These are phyloP conservation scores for Astrothelium macrocarpum DNA, from an alignment of 495 filamentous ascomycete species.

Conservation along the genomic window DNA sequence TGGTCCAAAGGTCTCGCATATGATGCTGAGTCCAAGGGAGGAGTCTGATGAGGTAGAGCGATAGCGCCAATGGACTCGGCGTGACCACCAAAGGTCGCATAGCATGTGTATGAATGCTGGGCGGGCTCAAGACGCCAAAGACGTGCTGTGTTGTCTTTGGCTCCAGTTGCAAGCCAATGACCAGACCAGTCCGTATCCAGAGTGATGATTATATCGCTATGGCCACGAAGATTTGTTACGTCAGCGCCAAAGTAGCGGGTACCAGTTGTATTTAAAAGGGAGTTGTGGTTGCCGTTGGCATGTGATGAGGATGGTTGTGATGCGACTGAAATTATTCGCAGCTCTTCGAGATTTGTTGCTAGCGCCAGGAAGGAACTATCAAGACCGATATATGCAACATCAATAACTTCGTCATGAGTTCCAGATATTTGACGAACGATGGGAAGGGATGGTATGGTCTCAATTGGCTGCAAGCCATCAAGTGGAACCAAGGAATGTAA, in stretches of 20 bases:
- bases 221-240: slow-evolving; percentile 71
- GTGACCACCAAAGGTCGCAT: slow-evolving; percentile 76
- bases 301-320: background rate
- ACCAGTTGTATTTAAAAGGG: background rate
- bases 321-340: slow-evolving; percentile 67
- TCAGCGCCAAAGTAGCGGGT: slow-evolving; percentile 74
- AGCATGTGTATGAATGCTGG: slow-evolving; percentile 63
- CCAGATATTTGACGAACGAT: slow-evolving; percentile 72
- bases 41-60: slow-evolving; percentile 59
- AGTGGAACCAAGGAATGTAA: slow-evolving; percentile 49
- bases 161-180: slow-evolving; percentile 88
- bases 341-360: slow-evolving; percentile 89
- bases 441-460: slow-evolving; percentile 36
- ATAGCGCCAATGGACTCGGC: slow-evolving; percentile 93
- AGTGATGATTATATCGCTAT: slow-evolving; percentile 92
- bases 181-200: slow-evolving; percentile 93
- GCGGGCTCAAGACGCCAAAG: slow-evolving; percentile 82
- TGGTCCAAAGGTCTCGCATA: slow-evolving; percentile 58
- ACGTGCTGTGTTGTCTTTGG: slow-evolving; percentile 91
- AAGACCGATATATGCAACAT: slow-evolving; percentile 72
- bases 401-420: slow-evolving; percentile 95
- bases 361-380: slow-evolving; percentile 75
- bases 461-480: slow-evolving; percentile 11
- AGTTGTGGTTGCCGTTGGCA: background rate
- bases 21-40: slow-evolving; percentile 54